Base-by-base conservation (phyloP, 805 yeast species). In the Phaffomyces opuntiae region DNA sequence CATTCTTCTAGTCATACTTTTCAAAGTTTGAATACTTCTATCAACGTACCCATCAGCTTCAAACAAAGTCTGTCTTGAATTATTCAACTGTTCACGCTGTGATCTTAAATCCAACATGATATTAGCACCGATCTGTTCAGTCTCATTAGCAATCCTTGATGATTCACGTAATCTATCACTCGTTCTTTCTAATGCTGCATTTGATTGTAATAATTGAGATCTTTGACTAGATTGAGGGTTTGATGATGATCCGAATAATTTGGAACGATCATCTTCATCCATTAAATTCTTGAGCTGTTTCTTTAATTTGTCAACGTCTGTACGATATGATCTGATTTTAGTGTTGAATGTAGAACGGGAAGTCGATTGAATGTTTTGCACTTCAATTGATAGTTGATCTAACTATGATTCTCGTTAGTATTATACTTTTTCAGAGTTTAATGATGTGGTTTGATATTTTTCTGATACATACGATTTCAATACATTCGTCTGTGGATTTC, bases 31-130 rank as follows among this genome's bases (percentile, higher is more conserved):
- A 46, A 93, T 76, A 46, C 93, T 82, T 60, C 85, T 82, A 65
- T 93, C 98, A 44, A 93, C 96, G 59, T 90, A 88, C 1, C 84
- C 80, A 61, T 93, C 98, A 0, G 98, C 98, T 51, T 89, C 91
- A 65, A 77, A 77, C 42, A 93, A 69, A 0, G 96, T 87, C 56
- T 84, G 86, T 63, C 97, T 78, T 21, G 96, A 80, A 56, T 90
- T 88, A 44, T 79, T 70, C 38, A 93, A 77, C 59, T 95, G 97
- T 59, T 93, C 99, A 48, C 99, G 73, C 68, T 93, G 99, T 25
- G 96, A 83, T 49, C 96, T 75, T 53, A 93, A 70, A 61, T 91
- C 96, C 56, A 80, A 81, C 67, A 93, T 74, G 43, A 93, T 93
- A 53, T 85, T 83, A 13, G 96, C 87, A 2, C 99, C 99, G 43